phyloP scores from a whole-genome alignment of 2,329 filamentous ascomycete species.

The Penicillium sp. region DNA sequence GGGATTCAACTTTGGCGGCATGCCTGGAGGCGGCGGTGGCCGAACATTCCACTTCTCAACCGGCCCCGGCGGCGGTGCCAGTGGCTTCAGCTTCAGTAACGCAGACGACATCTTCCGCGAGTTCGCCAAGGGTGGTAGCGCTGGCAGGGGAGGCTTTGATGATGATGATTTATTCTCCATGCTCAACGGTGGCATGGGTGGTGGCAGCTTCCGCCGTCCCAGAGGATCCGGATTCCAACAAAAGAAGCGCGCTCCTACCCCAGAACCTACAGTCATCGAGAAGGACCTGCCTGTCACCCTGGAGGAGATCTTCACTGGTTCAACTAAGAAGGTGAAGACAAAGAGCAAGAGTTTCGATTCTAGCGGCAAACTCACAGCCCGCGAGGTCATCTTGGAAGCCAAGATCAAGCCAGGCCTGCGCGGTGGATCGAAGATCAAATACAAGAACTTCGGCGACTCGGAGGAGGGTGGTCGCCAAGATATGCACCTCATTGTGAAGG shows the following conservation, averaged over 20 bases:
- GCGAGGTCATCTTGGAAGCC: conserved; percentile 90
- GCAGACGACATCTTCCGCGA: conserved; percentile 84
- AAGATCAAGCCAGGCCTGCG: conserved; percentile 95
- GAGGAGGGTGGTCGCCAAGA: conserved; percentile 96
- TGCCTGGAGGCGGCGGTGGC: conserved; percentile 56
- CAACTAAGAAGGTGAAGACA: conserved; percentile 97
- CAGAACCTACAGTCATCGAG: conserved; percentile 90
- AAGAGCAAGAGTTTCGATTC: conserved; percentile 93
- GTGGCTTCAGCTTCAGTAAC: conserved; percentile 81
- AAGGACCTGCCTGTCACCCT: conserved; percentile 77
- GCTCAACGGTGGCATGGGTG: conserved; percentile 52
- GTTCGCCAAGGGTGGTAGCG: conserved; percentile 69
- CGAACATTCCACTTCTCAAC: conserved; percentile 54
- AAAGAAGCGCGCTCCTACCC: conserved; percentile 57
- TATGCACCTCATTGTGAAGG: conserved; percentile 89
- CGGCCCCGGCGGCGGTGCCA: conserved; percentile 53
- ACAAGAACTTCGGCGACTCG: conserved; percentile 95
- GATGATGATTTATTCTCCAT: background rate
- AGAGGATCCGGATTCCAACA: conserved; percentile 33
- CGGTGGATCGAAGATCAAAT: conserved; percentile 98
- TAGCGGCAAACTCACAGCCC: conserved; percentile 78
- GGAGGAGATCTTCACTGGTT: conserved; percentile 86
- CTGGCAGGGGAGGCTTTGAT: conserved; percentile 53
- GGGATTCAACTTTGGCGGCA: conserved; percentile 56
- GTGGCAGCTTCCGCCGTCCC: conserved; percentile 41